These are phyloP conservation scores for Primulina tabacum DNA, from an alignment of 257 asterid genomes.

Conservation along the genomic window DNA sequence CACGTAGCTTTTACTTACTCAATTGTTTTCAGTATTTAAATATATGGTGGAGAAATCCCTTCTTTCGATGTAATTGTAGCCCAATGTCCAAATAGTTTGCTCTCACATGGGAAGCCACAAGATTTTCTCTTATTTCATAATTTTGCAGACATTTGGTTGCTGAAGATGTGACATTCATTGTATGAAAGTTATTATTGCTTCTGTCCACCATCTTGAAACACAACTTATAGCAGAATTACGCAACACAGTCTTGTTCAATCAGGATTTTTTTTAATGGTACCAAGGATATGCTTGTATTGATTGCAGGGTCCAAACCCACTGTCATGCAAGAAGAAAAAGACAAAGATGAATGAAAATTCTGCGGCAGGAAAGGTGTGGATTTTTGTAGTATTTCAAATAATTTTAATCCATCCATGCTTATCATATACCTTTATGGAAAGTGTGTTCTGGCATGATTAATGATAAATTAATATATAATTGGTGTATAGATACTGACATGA, in stretches of 20 bases:
- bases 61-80: background rate
- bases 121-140: background rate
- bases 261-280: background rate
- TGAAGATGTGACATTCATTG: background rate
- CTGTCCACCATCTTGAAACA: background rate
- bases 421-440: background rate
- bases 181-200: background rate
- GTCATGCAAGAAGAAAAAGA: constrained; percentile 74
- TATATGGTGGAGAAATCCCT: background rate
- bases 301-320: constrained; percentile 91
- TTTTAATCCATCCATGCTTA: background rate
- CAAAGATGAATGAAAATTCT: constrained; percentile 26
- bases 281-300: constrained; percentile 17
- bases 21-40: background rate
- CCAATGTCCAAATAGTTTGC: background rate
- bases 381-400: background rate
- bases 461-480: background rate
- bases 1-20: background rate
- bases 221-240: background rate
- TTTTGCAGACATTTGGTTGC: background rate
- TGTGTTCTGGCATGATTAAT: constrained; percentile 1
- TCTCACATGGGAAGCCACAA: background rate
- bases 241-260: background rate
- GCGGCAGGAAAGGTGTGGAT: constrained; percentile 50
- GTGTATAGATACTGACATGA: too few relatives aligned